phyloP scores from a whole-genome alignment of 139 green algal species.

The Micromonas pusilla region DNA sequence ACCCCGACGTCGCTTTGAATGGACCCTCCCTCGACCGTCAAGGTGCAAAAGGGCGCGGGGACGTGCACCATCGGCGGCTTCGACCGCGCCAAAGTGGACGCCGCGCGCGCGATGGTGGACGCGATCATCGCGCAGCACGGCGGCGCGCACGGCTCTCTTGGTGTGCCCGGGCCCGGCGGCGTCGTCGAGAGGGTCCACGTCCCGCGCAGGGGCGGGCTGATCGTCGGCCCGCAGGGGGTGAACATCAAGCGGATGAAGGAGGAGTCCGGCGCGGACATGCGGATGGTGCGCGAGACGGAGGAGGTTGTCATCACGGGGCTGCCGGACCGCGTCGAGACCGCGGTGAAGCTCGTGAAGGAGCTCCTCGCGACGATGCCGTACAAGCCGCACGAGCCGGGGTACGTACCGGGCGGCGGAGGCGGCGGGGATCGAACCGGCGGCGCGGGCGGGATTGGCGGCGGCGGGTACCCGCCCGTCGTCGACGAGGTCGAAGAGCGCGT shows the following conservation, averaged over 20 bases:
- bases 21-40: neutral
- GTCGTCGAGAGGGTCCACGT: neutral
- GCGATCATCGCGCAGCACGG: neutral
- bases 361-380: slow-evolving; percentile 1
- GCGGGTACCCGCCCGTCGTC: neutral
- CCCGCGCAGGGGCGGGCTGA: neutral
- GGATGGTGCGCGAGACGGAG: neutral
- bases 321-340: neutral
- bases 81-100: neutral
- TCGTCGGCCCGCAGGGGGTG: neutral
- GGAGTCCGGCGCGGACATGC: neutral
- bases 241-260: slow-evolving; percentile 11
- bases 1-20: no score
- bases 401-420: neutral
- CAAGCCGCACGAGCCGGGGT: neutral
- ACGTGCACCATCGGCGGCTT: neutral
- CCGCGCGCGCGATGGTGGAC: neutral
- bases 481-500: slow-evolving; percentile 3
- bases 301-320: neutral
- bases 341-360: neutral
- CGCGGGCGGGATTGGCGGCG: neutral
- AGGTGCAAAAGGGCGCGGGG: neutral
- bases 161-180: no score
- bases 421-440: neutral
- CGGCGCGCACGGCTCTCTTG: neutral